Evolutionary conservation across 148 eudicot genomes (phyloP), one percentile per base, ranked within the genome.

Genomic region (Gaultheria prostrata): DNA sequence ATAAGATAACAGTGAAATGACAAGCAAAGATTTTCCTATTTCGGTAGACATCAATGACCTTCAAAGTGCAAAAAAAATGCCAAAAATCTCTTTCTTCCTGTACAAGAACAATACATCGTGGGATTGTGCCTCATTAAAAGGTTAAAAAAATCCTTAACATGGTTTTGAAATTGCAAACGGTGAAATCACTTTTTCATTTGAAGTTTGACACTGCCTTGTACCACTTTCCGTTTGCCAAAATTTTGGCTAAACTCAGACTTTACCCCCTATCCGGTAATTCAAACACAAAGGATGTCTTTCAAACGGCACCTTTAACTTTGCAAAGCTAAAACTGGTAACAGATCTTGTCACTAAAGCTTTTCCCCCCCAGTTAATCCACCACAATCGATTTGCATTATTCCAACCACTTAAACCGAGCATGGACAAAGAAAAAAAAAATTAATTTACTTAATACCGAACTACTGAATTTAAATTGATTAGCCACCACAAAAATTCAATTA

Each of bases 151-250:
- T 75, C 53, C 30, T 45, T 9, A 32, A 75, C 24, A 75, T 45
- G 54, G 51, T 8, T 46, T 74, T 74, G 21, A 79, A 79, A 77
- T 76, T 53, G 51, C 56, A 35, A 26, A 77, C 45, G 48, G 10
- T 48, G 30, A 75, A 45, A 45, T 45, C 50, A 32, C 28, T 20
- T 76, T 76, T n/a, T 26, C 0, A 14, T 74, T 43, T n/a, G 28
- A n/a, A 59, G 26, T 59, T 21, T 12, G 28, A 21, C 67, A 11
- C 12, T 8, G 8, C 8, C 28, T 59, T n/a, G 3, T 30, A 67
- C 8, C 12, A 13, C 9, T 39, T 72, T 35, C 43, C 24, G 17
- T 35, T 72, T 43, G 24, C 77, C 46, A 20, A 20, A 39, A 35
- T 43, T 73, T 73, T 35, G 77, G n/a, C 77, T 73, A 35, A 33